Base-by-base conservation (phyloP, 306 rosid genomes). In the Dalbergia cochinchinensis region DNA sequence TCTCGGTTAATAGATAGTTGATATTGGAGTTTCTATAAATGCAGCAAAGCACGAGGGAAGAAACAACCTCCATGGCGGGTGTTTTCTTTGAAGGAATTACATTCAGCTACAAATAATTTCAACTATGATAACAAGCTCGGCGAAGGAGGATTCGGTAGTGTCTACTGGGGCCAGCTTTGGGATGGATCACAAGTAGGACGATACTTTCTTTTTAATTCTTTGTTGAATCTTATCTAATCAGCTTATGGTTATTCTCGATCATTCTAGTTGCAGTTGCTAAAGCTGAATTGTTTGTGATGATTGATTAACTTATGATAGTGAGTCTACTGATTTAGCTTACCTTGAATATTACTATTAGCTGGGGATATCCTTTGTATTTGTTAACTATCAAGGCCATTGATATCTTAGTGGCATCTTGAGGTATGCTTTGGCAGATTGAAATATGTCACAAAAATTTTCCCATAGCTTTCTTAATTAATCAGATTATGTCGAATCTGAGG, bases 81-180 rank as follows among this genome's bases (percentile, higher is more conserved):
- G 51, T 95, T 95, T 84, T 90, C 99, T 19, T 81, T 95, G 87
- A 95, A 93, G 91, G 99, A 95, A 81, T 87, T 95, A 13, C 98
- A 90, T 66, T 88, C 98, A 0, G 99, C 99, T 12, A 95, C 99
- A 64, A 95, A 95, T 85, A 95, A 91, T 80, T 95, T 95, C 78
- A 95, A 95, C 85, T 95, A 93, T 62, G 99, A 95, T 76, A 95
- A 95, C 90, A 95, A 95, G 82, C 97, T 95, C n/a, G 99, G 99
- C 20, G 99, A 95, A 88, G 99, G 99, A 8, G 98, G 96, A 50
- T 95, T 93, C 66, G 99, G 99, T 64, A 95, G 99, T 75, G 98
- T 95, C 19, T 95, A 95, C 82, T 93, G 99, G 99, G 99, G 99
- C 67, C 99, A 95, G 91, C 99, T 95, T 31, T 93, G 98, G 98